Base-by-base conservation (phyloP, 1,284 basidiomycete genomes). In the Taiwanofungus camphoratus region DNA sequence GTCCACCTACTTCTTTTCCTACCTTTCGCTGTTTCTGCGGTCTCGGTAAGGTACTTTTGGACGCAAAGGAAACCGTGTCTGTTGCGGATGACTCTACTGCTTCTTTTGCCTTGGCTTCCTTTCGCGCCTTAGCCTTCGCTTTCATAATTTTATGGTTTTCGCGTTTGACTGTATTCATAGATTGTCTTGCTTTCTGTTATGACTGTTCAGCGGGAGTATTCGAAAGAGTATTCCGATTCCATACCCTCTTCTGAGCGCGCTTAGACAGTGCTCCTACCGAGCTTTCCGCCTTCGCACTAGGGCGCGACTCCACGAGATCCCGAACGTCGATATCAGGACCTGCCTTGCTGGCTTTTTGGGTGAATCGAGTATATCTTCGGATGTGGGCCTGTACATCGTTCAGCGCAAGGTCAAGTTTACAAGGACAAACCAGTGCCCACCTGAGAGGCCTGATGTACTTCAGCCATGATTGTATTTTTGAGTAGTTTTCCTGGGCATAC, bases 401-500 rank as follows among this genome's bases (percentile, higher is more conserved):
- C 22, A 6, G 21, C n/a, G n/a, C n/a, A n/a, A n/a, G n/a, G n/a
- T n/a, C n/a, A n/a, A n/a, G n/a, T n/a, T n/a, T n/a, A n/a, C n/a
- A n/a, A n/a, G n/a, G n/a, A n/a, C n/a, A n/a, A 32, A 22, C 33
- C 35, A 24, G 41, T 22, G 24, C 84, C 63, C 71, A 82, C 88
- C 58, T 74, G 77, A 39, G 86, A 84, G 15, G 65, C 67, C 45
- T 72, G 65, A 63, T 92, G 89, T 9, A 74, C 63, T 45, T 71
- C 64, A 12, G 75, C 68, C 77, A 87, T 82, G 41, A 69, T 70
- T 11, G 58, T 48, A 42, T 77, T 76, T 62, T 89, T 90, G 41
- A 92, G 68, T 15, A 74, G 54, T 58, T 86, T 90, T 24, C 80
- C 80, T 4, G 84, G 87, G 61, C 89, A 92, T 7, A 86, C 58